These are phyloP conservation scores for Cokeromyces recurvatus DNA, from an alignment of 371 early-diverging fungal genomes.

Conservation along the genomic window DNA sequence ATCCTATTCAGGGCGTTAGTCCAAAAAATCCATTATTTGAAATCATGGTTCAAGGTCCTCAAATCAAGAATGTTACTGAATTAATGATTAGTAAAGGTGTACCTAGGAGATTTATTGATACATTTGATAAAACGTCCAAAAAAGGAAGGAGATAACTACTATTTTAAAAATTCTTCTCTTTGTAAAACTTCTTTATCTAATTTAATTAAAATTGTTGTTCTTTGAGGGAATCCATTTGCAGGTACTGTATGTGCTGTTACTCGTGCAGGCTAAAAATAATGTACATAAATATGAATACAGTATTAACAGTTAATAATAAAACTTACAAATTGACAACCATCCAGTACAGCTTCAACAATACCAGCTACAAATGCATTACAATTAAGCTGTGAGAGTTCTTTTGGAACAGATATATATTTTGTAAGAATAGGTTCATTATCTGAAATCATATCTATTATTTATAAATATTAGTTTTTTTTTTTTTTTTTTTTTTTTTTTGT, in stretches of 20 bases:
- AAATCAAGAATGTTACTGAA: constrained; percentile 53
- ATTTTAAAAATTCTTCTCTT: constrained; percentile 70
- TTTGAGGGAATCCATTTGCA: constrained; percentile 82
- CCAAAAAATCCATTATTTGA: constrained; percentile 56
- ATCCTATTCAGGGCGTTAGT: constrained; percentile 53
- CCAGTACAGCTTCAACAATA: constrained; percentile 90
- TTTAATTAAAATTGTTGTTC: constrained; percentile 94
- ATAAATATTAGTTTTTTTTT: no score
- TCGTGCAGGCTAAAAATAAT: constrained; percentile 79
- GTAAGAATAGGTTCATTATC: constrained; percentile 91
- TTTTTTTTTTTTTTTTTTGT: no score
- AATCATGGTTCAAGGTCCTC: constrained; percentile 75
- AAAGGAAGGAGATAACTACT: constrained; percentile 43
- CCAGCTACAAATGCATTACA: constrained; percentile 94
- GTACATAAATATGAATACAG: not conserved
- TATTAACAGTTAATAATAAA: not conserved
- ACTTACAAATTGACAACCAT: constrained; percentile 89
- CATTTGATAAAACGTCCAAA: constrained; percentile 62
- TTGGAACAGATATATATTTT: constrained; percentile 90
- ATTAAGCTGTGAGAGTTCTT: constrained; percentile 86
- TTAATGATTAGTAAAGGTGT: constrained; percentile 51
- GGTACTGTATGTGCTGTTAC: constrained; percentile 94
- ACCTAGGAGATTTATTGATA: constrained; percentile 52
- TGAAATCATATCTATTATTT: constrained; percentile 84
- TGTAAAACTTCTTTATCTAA: constrained; percentile 79